These are phyloP conservation scores for Venturia oleaginea DNA, from an alignment of 2,329 filamentous ascomycete genomes.

Conservation along the genomic window DNA sequence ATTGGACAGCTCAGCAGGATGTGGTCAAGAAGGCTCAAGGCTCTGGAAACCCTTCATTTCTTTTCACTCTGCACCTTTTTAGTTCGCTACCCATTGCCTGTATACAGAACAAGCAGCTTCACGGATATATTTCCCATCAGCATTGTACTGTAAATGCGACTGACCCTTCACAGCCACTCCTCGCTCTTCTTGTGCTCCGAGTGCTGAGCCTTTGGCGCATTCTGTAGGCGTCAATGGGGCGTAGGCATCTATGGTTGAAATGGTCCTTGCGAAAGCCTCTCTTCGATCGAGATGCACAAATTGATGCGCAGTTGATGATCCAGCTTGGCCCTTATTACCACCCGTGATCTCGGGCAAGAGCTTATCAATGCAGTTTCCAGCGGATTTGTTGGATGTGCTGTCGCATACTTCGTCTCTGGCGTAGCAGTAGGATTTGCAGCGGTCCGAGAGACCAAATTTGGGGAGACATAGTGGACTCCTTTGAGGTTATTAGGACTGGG, in stretches of 20 bases:
- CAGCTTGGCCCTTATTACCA: neutral
- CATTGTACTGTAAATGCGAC: slow-evolving; percentile 4
- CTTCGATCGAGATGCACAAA: neutral
- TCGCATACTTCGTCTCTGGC: slow-evolving; percentile 3
- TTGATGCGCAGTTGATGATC: neutral
- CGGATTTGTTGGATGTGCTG: slow-evolving; percentile 3
- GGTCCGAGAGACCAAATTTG: neutral
- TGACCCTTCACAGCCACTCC: neutral
- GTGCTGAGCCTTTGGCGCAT: neutral
- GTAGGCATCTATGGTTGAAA: neutral
- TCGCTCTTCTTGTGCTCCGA: neutral
- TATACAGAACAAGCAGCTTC: slow-evolving; percentile 9
- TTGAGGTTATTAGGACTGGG: neutral
- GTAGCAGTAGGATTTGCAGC: slow-evolving; percentile 11
- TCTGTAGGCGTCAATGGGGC: neutral
- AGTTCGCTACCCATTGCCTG: neutral
- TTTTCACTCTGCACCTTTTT: neutral
- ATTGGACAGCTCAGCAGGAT: no score
- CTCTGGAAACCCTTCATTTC: neutral
- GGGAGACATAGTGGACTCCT: neutral
- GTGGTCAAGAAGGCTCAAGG: no score
- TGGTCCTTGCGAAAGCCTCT: neutral
- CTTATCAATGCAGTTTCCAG: neutral
- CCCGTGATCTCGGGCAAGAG: neutral
- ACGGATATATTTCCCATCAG: slow-evolving; percentile 7